Percentiles rank a stretch among this genome's conserved stretches.
These are phyloP conservation scores for Aegilops tauschii DNA, from an alignment of 176 grass and related monocot species.

Conservation along the genomic window DNA sequence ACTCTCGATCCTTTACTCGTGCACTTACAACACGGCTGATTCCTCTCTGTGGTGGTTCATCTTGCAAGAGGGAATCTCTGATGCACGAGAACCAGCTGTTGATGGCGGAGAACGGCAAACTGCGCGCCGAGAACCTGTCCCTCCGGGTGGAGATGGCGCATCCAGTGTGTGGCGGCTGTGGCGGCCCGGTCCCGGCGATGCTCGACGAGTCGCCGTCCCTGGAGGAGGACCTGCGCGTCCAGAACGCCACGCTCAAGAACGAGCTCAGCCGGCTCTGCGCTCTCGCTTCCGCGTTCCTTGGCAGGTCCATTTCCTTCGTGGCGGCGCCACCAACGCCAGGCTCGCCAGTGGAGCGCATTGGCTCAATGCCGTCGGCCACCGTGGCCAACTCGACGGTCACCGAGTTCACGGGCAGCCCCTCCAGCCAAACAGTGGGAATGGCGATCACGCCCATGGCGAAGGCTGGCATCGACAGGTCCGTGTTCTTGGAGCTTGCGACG, in stretches of 20 bases:
- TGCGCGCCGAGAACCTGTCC: slow-evolving; percentile 72
- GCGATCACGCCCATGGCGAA: slow-evolving; percentile 37
- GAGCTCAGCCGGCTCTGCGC: slow-evolving; percentile 72
- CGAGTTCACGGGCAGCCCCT: slow-evolving; percentile 37
- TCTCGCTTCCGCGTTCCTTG: slow-evolving; percentile 57
- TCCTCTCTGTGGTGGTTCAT: neutral
- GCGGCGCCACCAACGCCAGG: slow-evolving; percentile 17
- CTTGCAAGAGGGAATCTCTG: slow-evolving; percentile 56
- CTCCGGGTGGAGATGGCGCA: slow-evolving; percentile 55
- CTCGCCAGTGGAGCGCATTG: slow-evolving; percentile 47
- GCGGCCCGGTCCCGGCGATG: slow-evolving; percentile 32
- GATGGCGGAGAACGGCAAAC: slow-evolving; percentile 73
- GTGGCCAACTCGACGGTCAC: slow-evolving; percentile 35
- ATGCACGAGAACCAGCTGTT: slow-evolving; percentile 68
- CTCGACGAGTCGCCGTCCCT: slow-evolving; percentile 46
- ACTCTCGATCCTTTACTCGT: neutral
- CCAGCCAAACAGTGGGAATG: slow-evolving; percentile 36
- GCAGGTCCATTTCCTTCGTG: slow-evolving; percentile 46
- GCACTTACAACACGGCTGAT: neutral
- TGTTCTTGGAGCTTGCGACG: slow-evolving; percentile 66
- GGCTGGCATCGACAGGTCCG: slow-evolving; percentile 36
- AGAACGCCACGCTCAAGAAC: slow-evolving; percentile 78
- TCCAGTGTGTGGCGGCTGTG: slow-evolving; percentile 55
- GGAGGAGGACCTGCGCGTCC: slow-evolving; percentile 65
- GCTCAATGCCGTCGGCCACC: slow-evolving; percentile 5